Base-by-base conservation (phyloP, 2,329 filamentous ascomycete species). In the Fusarium guadeloupense region DNA sequence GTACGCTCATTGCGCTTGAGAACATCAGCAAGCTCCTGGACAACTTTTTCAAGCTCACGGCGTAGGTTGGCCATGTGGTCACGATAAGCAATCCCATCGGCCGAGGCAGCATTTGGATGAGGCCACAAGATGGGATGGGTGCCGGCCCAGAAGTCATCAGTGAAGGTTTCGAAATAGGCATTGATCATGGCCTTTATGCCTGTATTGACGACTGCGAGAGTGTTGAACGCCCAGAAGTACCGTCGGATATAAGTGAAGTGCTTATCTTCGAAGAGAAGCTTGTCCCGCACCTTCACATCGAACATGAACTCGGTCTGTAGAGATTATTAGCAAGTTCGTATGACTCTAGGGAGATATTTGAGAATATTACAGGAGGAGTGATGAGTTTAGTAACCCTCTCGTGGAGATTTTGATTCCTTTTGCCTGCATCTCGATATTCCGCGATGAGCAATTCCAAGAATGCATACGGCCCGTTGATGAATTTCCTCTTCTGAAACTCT, bases 161-260 rank as follows among this genome's bases (percentile, higher is more conserved):
- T 84, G 67, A 88, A 87, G 3, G 80, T 84, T 47, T 85, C 81
- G 48, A 80, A 74, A 66, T 85, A 87, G 9, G 83, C 78, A 40
- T 83, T 76, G 9, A 85, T 76, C 78, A 87, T 86, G 25, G 81
- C 77, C 62, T 83, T 82, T 68, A 88, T 85, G 58, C 80, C 80
- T 42, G 84, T 82, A 64, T 85, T 87, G 64, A 87, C 81, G 28
- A 84, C 82, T 30, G 83, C 84, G 4, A 87, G 78, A 4, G 84
- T 85, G 71, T 87, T 85, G 65, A 82, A 86, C 1, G 83, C 84
- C 81, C 85, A 88, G 67, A 87, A 88, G 66, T 88, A 87, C 14
- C 85, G 79, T 1, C 84, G 77, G 14, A 84, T 85, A 73, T 85
- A 87, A 2, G 85, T 87, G 65, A 86, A 87, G 49, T 84, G 73